These are phyloP conservation scores for Teratosphaeriaceae sp. DNA, from an alignment of 2,329 filamentous ascomycete species.

Conservation along the genomic window DNA sequence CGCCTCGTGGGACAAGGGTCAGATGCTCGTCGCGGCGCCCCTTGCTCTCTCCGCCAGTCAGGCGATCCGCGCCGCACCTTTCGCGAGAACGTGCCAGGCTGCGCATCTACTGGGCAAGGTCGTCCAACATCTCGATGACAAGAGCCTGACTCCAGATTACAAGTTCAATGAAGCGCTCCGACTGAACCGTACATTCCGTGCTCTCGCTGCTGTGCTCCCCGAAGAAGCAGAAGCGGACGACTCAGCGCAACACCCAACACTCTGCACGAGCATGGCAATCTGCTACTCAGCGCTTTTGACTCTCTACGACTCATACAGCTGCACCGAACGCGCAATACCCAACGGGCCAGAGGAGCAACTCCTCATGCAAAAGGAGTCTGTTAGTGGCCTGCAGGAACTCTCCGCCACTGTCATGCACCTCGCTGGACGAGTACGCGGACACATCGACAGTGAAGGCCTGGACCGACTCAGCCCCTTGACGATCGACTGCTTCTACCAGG, in stretches of 20 bases:
- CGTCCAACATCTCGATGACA: constrained; percentile 26
- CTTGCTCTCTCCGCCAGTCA: constrained; percentile 19
- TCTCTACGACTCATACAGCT: constrained; percentile 29
- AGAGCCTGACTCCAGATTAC: constrained; percentile 21
- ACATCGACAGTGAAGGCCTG: constrained; percentile 10
- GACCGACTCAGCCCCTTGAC: constrained; percentile 18
- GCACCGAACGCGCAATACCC: constrained; percentile 23
- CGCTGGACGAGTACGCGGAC: constrained; percentile 10
- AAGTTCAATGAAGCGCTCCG: constrained; percentile 30
- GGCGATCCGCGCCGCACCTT: constrained; percentile 22
- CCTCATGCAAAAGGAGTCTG: constrained; percentile 29
- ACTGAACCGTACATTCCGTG: constrained; percentile 26
- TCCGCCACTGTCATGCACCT: constrained; percentile 14
- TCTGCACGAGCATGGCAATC: constrained; percentile 29
- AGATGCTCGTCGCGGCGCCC: constrained; percentile 21
- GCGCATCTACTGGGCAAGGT: constrained; percentile 29
- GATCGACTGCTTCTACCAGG: constrained; percentile 30
- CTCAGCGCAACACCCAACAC: constrained; percentile 9
- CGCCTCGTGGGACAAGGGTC: constrained; percentile 32
- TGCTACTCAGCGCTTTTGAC: constrained; percentile 27
- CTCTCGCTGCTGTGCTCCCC: constrained; percentile 24
- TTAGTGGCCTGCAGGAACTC: constrained; percentile 19
- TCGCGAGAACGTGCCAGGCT: constrained; percentile 31
- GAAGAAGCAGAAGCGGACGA: constrained; percentile 24
- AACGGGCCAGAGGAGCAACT: constrained; percentile 28